A percentile compares a stretch with the other conserved stretches of the same genome.
phyloP scores from a whole-genome alignment of 2,329 filamentous ascomycete species.

The Plectosphaerella plurivora region DNA sequence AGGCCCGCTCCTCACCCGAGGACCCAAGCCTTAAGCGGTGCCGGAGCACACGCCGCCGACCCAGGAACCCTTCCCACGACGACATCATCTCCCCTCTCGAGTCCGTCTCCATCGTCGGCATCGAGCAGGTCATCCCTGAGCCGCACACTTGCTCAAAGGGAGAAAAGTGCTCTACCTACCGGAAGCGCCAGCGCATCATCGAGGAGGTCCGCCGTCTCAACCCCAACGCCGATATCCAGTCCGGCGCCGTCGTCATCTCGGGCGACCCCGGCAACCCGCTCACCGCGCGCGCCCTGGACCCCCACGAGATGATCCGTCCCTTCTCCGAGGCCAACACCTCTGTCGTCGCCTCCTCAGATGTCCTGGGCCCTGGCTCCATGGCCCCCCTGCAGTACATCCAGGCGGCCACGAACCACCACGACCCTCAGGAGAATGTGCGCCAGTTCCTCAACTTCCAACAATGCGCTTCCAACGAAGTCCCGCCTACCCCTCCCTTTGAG shows the following conservation, averaged over 20 bases:
- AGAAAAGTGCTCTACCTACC: constrained; percentile 78
- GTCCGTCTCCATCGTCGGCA: constrained; percentile 86
- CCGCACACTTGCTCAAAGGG: constrained; percentile 82
- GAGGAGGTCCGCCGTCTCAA: constrained; percentile 71
- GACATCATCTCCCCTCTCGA: constrained; percentile 74
- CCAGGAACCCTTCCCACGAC: constrained; percentile 39
- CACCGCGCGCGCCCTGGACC: constrained; percentile 55
- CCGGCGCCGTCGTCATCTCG: constrained; percentile 69
- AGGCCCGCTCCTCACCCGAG: constrained; percentile 20
- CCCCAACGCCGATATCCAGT: constrained; percentile 57
- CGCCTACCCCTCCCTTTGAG: constrained; percentile 67
- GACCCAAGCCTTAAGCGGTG: not conserved
- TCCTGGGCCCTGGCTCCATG: constrained; percentile 66
- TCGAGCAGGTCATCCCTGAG: constrained; percentile 83
- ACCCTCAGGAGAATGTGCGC: constrained; percentile 89
- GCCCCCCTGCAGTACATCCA: constrained; percentile 67
- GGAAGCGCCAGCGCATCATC: constrained; percentile 73
- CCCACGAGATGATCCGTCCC: constrained; percentile 54
- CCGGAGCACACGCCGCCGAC: constrained; percentile 33
- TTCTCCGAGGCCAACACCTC: constrained; percentile 75
- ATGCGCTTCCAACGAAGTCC: constrained; percentile 51
- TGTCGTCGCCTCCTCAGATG: constrained; percentile 85
- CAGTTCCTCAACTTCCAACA: constrained; percentile 88
- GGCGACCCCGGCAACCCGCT: constrained; percentile 75
- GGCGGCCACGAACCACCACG: constrained; percentile 70